Conservation (phyloP, 176 grass and related monocot genomes). For the Oryza punctata region DNA sequence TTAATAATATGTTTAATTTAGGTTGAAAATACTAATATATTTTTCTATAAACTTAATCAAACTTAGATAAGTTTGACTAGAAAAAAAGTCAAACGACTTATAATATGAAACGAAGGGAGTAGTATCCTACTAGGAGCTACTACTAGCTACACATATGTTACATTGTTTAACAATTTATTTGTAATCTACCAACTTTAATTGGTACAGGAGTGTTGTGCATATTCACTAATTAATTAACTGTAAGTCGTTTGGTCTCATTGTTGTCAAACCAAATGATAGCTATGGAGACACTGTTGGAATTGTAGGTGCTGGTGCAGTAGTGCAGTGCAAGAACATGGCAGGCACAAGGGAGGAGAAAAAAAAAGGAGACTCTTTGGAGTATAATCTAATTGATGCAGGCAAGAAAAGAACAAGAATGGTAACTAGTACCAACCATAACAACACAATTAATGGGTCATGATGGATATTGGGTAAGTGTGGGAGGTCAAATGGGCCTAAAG, state of each 20-base stretch:
- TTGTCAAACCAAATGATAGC: constrained; percentile 21
- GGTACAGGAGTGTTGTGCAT: not conserved
- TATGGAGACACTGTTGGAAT: not conserved
- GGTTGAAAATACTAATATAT: too few species aligned
- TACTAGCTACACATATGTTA: not conserved
- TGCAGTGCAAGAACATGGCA: constrained; percentile 21
- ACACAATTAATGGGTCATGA: constrained; percentile 86
- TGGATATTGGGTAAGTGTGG: constrained; percentile 42
- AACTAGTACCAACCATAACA: constrained; percentile 38
- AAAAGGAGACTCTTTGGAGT: not conserved
- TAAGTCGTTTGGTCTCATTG: not conserved
- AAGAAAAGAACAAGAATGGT: constrained; percentile 38
- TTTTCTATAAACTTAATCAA: too few species aligned
- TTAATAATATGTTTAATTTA: too few species aligned
- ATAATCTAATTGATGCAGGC: constrained; percentile 4
- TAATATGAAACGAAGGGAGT: too few species aligned
- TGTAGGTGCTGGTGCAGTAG: constrained; percentile 12
- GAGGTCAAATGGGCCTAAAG: constrained; percentile 67
- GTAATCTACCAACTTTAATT: not conserved
- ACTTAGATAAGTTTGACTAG: too few species aligned
- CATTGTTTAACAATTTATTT: not conserved
- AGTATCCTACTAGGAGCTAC: too few species aligned
- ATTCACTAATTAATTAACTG: not conserved
- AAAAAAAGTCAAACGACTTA: too few species aligned
- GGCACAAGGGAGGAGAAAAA: not conserved